phyloP scores from a whole-genome alignment of 2,329 filamentous ascomycete genomes.

The Scedosporium apiospermum region DNA sequence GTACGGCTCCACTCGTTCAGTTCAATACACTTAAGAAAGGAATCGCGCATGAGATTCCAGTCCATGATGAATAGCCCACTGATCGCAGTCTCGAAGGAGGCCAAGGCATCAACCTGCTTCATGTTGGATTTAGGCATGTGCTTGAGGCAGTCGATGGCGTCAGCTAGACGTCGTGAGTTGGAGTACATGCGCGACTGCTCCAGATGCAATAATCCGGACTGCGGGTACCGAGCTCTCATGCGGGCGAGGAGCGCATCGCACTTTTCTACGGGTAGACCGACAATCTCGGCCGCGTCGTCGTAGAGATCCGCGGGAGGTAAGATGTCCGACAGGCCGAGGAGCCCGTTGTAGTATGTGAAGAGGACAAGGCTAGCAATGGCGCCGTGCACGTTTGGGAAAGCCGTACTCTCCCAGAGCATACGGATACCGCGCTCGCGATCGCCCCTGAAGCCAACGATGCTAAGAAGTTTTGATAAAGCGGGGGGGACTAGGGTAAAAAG shows the following conservation, averaged over 20 bases:
- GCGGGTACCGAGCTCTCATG: slow-evolving; percentile 71
- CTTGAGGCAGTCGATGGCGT: slow-evolving; percentile 57
- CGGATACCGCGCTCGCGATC: slow-evolving; percentile 73
- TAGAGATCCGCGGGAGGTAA: slow-evolving; percentile 39
- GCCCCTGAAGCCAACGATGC: slow-evolving; percentile 83
- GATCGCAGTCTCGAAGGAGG: slow-evolving; percentile 75
- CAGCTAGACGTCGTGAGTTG: slow-evolving; percentile 54
- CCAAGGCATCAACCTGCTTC: slow-evolving; percentile 79
- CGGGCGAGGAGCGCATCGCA: slow-evolving; percentile 58
- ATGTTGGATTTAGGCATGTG: slow-evolving; percentile 50
- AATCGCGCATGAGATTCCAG: slow-evolving; percentile 63
- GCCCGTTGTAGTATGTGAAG: slow-evolving; percentile 78
- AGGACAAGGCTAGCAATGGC: slow-evolving; percentile 76
- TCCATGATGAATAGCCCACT: slow-evolving; percentile 70
- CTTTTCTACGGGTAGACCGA: slow-evolving; percentile 62
- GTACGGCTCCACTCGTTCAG: slow-evolving; percentile 88
- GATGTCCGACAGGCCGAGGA: slow-evolving; percentile 83
- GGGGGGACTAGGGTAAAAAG: slow-evolving; percentile 91
- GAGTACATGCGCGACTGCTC: slow-evolving; percentile 76
- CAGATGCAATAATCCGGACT: slow-evolving; percentile 75
- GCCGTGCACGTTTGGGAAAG: slow-evolving; percentile 84
- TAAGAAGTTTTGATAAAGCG: slow-evolving; percentile 75
- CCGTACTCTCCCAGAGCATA: slow-evolving; percentile 85
- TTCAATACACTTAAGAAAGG: slow-evolving; percentile 65
- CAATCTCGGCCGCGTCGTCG: slow-evolving; percentile 44